phyloP scores from a whole-genome alignment of 2,329 filamentous ascomycete genomes.

The Rutstroemia sp. region DNA sequence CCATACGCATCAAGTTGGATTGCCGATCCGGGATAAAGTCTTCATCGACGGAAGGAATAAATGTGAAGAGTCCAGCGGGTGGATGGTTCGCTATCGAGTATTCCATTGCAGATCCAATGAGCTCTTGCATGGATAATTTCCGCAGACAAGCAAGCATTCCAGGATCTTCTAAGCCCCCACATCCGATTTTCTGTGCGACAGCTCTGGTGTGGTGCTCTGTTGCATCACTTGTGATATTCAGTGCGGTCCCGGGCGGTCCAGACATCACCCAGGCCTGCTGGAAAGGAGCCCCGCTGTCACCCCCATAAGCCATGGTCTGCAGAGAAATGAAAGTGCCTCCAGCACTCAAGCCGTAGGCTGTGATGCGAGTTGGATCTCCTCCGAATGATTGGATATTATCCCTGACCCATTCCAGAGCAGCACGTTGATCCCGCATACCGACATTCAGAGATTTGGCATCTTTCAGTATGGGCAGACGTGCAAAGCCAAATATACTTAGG shows the following conservation, averaged over 20 bases:
- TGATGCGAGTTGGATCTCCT: neutral
- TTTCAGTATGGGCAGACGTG: neutral
- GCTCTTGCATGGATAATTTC: neutral
- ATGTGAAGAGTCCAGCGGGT: neutral
- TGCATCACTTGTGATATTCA: slow-evolving; percentile 1
- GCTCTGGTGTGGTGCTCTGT: neutral
- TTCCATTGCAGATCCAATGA: slow-evolving; percentile 6
- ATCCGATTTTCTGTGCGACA: neutral
- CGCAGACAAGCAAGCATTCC: neutral
- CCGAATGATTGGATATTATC: slow-evolving; percentile 6
- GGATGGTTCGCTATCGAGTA: slow-evolving; percentile 8
- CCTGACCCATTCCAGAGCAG: slow-evolving; percentile 2
- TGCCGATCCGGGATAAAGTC: neutral
- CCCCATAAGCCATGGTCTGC: neutral
- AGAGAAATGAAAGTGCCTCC: neutral
- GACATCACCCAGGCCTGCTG: slow-evolving; percentile 5
- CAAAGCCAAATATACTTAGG: slow-evolving; percentile 7
- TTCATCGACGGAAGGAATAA: slow-evolving; percentile 5
- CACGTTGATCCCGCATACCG: slow-evolving; percentile 10
- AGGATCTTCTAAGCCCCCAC: neutral
- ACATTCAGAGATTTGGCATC: slow-evolving; percentile 4
- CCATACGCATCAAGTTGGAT: neutral
- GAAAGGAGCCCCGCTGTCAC: neutral
- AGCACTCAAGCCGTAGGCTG: neutral
- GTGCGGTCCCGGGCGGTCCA: neutral